Conservation (phyloP, 805 yeast genomes). For the Kazachstania bromeliacearum region DNA sequence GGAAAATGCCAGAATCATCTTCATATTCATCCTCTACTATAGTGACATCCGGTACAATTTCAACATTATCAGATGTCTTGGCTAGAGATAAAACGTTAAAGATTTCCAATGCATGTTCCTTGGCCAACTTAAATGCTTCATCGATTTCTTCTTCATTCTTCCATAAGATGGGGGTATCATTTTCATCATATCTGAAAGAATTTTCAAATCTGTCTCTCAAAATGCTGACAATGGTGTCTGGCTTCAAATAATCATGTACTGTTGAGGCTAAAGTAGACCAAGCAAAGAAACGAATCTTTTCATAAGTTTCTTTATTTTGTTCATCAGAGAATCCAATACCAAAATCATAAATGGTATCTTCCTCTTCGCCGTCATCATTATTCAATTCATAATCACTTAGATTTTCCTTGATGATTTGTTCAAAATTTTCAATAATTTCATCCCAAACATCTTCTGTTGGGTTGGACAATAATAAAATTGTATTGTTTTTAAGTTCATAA, state of each 20-base stretch:
- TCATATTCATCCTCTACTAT: slow-evolving; percentile 22
- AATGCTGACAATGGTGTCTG: slow-evolving; percentile 54
- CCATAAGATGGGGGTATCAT: slow-evolving; percentile 79
- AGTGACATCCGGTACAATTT: slow-evolving; percentile 51
- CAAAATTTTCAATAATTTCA: slow-evolving; percentile 38
- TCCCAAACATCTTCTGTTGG: slow-evolving; percentile 58
- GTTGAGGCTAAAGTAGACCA: slow-evolving; percentile 59
- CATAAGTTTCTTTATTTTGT: slow-evolving; percentile 34
- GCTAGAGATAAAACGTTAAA: slow-evolving; percentile 56
- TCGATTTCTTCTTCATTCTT: slow-evolving; percentile 67
- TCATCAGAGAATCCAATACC: slow-evolving; percentile 47
- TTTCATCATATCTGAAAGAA: slow-evolving; percentile 69
- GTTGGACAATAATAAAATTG: slow-evolving; percentile 38
- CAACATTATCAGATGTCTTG: slow-evolving; percentile 40
- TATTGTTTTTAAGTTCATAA: slow-evolving; percentile 40
- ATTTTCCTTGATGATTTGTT: slow-evolving; percentile 24
- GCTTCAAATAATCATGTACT: slow-evolving; percentile 52
- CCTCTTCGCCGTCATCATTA: slow-evolving; percentile 15
- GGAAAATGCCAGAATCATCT: slow-evolving; percentile 35
- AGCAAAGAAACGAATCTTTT: slow-evolving; percentile 41
- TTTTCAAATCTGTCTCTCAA: slow-evolving; percentile 78
- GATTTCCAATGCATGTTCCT: slow-evolving; percentile 43
- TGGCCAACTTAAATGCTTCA: slow-evolving; percentile 53
- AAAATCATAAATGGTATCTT: slow-evolving; percentile 40
- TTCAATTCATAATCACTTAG: slow-evolving; percentile 13